Conservation (phyloP, 805 yeast species). For the Saturnispora gosingensis region DNA sequence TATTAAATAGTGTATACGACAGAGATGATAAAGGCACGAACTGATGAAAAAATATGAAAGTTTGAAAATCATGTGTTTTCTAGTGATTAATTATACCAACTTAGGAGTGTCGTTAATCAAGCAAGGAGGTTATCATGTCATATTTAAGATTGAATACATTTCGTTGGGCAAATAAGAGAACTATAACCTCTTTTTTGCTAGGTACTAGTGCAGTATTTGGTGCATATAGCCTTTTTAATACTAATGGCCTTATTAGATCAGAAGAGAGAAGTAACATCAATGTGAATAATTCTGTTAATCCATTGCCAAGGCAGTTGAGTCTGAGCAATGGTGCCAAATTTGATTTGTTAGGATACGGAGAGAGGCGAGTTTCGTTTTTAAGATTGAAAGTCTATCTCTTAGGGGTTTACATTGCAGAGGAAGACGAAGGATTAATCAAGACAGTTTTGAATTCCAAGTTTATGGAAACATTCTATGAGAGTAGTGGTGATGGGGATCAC, state of each 20-base stretch:
- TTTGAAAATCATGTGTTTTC: background rate
- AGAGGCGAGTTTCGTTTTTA: conserved; percentile 74
- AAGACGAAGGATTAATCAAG: conserved; percentile 39
- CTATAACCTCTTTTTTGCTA: background rate
- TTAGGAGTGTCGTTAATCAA: background rate
- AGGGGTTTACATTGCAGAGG: conserved; percentile 66
- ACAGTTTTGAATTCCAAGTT: conserved; percentile 36
- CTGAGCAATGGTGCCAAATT: conserved; percentile 26
- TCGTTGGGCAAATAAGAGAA: background rate
- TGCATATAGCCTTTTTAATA: background rate
- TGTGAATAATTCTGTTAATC: conserved; percentile 18
- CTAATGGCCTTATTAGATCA: background rate
- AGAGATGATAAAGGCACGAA: background rate
- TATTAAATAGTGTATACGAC: background rate
- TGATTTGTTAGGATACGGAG: conserved; percentile 68
- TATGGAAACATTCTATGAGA: conserved; percentile 26
- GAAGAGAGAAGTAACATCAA: background rate
- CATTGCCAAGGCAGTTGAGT: conserved; percentile 20
- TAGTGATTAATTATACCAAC: background rate
- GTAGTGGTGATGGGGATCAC: conserved; percentile 22
- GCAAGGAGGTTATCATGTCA: background rate
- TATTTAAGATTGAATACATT: background rate
- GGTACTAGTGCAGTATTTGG: background rate
- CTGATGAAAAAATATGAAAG: too few species aligned
- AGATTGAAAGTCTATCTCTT: conserved; percentile 78